These are phyloP conservation scores for Aspergillus funiculosus DNA, from an alignment of 495 filamentous ascomycete genomes.

Conservation along the genomic window DNA sequence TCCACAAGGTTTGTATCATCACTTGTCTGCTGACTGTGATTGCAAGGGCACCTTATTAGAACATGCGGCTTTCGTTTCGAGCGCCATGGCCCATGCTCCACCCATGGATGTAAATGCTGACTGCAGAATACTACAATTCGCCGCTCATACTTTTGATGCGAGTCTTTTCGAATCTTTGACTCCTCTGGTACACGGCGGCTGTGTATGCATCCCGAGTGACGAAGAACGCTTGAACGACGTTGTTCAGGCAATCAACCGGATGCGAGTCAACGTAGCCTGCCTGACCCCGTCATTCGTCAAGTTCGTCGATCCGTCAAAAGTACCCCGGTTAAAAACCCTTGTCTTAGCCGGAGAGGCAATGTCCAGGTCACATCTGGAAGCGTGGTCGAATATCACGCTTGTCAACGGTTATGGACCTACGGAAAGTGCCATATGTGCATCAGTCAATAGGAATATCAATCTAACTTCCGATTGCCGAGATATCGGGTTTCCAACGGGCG, in stretches of 20 bases:
- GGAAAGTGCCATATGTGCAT: conserved; percentile 38
- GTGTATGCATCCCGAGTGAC: conserved; percentile 47
- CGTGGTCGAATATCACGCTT: conserved; percentile 50
- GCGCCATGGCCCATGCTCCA: conserved; percentile 41
- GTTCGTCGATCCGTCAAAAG: conserved; percentile 38
- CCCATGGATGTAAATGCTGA: conserved; percentile 25
- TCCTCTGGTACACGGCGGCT: conserved; percentile 39
- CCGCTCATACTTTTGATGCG: conserved; percentile 50
- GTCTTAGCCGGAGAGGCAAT: conserved; percentile 52
- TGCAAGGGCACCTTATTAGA: conserved; percentile 46
- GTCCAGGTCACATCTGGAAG: conserved; percentile 43
- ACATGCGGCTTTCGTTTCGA: conserved; percentile 40
- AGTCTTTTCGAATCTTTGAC: conserved; percentile 40
- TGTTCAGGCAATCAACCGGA: conserved; percentile 38
- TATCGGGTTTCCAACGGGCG: conserved; percentile 41
- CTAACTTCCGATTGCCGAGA: conserved; percentile 35
- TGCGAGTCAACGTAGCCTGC: conserved; percentile 39
- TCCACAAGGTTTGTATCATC: neutral
- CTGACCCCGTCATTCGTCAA: conserved; percentile 52
- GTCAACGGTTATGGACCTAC: conserved; percentile 59
- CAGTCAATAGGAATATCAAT: conserved; percentile 34
- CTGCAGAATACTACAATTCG: conserved; percentile 44
- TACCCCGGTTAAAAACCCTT: conserved; percentile 43
- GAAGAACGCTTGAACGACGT: conserved; percentile 47
- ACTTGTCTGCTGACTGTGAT: neutral